phyloP scores from a whole-genome alignment of 129 eudicot genomes.

The Centrapalus pauciflorus region DNA sequence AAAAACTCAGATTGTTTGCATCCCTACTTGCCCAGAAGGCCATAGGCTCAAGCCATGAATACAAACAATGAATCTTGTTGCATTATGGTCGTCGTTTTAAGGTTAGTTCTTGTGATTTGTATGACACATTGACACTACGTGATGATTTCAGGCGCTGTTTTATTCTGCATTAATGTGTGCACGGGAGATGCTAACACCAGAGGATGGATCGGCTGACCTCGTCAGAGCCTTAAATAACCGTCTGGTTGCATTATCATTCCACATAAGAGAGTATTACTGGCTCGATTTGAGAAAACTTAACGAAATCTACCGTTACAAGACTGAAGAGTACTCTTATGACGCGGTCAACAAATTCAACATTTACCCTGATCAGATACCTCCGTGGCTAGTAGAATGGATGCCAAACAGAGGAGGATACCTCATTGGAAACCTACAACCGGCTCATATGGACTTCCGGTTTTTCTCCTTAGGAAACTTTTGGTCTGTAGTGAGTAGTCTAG shows the following conservation, averaged over 20 bases:
- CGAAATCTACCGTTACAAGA: conserved; percentile 82
- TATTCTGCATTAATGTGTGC: conserved; percentile 90
- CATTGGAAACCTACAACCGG: conserved; percentile 85
- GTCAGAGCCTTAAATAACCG: conserved; percentile 75
- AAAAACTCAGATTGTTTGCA: no score
- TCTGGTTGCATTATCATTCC: conserved; percentile 75
- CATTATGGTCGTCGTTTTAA: no score
- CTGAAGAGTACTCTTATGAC: conserved; percentile 87
- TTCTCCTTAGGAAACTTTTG: conserved; percentile 87
- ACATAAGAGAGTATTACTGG: conserved; percentile 91
- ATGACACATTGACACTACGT: conserved; percentile 1
- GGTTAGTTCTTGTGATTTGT: neutral
- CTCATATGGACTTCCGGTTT: conserved; percentile 92
- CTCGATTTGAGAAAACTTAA: conserved; percentile 77
- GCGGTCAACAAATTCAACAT: conserved; percentile 87
- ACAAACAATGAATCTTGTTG: no score
- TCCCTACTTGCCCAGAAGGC: no score
- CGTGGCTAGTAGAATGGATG: conserved; percentile 90
- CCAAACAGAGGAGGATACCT: conserved; percentile 84
- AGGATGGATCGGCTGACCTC: conserved; percentile 56
- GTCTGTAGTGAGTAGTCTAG: conserved; percentile 59
- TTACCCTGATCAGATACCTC: conserved; percentile 85
- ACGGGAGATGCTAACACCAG: conserved; percentile 69
- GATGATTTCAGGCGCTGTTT: conserved; percentile 59
- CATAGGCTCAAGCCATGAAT: no score